Conservation (phyloP, 169 alveolate species). For the Cryptosporidium sp. region DNA sequence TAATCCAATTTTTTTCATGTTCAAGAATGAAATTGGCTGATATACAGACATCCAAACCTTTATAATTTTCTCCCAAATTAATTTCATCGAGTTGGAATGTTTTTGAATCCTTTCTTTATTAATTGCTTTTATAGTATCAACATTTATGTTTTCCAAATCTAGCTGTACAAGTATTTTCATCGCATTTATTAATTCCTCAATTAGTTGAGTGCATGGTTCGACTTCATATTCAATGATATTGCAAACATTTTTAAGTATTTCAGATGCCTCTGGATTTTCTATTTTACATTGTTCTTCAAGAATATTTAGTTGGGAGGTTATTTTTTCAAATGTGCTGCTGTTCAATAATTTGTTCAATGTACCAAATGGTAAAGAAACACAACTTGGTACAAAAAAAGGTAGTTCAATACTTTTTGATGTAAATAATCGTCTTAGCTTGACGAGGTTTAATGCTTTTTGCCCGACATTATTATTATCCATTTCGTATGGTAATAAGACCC, state of each 20-base stretch:
- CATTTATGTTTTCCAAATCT: neutral
- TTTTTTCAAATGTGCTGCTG: conserved; percentile 13
- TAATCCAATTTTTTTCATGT: conserved; percentile 84
- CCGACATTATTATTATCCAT: conserved; percentile 56
- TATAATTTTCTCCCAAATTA: conserved; percentile 82
- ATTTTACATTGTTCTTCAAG: neutral
- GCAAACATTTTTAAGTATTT: neutral
- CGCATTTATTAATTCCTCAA: conserved; percentile 73
- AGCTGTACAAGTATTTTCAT: conserved; percentile 33
- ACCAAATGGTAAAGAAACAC: conserved; percentile 66
- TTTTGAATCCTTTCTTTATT: neutral
- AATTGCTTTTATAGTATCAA: neutral
- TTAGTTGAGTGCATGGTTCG: conserved; percentile 71
- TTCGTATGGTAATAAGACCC: conserved; percentile 32
- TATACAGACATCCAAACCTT: conserved; percentile 87
- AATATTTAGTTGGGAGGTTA: neutral
- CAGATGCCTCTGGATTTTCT: neutral
- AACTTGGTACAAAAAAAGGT: conserved; percentile 58
- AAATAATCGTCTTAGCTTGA: conserved; percentile 17
- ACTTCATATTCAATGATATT: conserved; percentile 75
- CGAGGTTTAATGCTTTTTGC: conserved; percentile 58
- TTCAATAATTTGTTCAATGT: conserved; percentile 25
- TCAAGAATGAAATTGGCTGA: conserved; percentile 84
- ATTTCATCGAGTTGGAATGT: conserved; percentile 2
- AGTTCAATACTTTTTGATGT: neutral